Conservation (phyloP, 176 grass and related monocot species). For the Avena atlantica region DNA sequence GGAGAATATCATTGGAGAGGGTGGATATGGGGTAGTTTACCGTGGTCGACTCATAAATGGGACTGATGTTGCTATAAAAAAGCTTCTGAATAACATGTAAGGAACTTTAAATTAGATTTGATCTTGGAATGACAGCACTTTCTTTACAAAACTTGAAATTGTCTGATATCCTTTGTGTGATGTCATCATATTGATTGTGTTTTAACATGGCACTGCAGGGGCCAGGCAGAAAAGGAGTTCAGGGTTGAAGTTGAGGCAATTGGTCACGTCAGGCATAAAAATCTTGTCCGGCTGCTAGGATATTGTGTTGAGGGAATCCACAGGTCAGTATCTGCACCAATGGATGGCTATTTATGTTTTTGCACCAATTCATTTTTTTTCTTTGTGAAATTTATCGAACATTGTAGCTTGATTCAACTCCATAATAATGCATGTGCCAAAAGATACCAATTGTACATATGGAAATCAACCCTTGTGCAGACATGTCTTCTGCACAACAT, state of each 20-base stretch:
- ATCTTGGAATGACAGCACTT: neutral
- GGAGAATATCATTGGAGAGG: conserved; percentile 41
- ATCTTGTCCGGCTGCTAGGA: conserved; percentile 32
- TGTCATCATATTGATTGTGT: neutral
- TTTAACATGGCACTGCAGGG: conserved; percentile 26
- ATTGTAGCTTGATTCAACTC: neutral
- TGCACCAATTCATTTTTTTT: too few relatives aligned
- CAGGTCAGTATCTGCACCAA: conserved; percentile 13
- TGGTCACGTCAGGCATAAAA: conserved; percentile 39
- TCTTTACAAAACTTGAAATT: neutral
- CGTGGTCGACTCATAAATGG: conserved; percentile 37
- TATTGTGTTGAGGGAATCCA: conserved; percentile 43
- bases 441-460: neutral
- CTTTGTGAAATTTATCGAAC: neutral
- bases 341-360: neutral
- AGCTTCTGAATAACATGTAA: conserved; percentile 46
- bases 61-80: conserved; percentile 30
- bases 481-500: neutral
- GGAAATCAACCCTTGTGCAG: neutral
- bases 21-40: conserved; percentile 44
- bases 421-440: neutral
- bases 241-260: conserved; percentile 44
- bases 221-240: conserved; percentile 37
- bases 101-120: neutral
- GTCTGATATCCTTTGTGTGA: neutral